phyloP scores from a whole-genome alignment of 441 rosid species.

The Pelargonium australe region DNA sequence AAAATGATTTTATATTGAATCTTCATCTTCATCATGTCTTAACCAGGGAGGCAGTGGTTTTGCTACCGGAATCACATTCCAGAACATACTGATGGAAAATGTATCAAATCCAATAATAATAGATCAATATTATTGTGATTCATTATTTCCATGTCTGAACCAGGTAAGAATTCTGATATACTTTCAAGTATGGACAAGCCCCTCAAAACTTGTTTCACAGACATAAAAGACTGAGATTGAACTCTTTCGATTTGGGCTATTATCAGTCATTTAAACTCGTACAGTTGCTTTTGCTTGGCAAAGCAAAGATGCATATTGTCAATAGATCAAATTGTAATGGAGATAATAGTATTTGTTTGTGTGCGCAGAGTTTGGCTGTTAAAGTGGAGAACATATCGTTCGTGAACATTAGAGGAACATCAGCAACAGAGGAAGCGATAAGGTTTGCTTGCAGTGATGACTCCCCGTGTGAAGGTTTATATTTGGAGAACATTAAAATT shows the following conservation, averaged over 20 bases:
- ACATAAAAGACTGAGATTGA: too few relatives aligned
- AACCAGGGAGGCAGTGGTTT: conserved; percentile 76
- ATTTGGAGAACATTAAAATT: conserved; percentile 59
- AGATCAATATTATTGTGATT: conserved; percentile 86
- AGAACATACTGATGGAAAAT: conserved; percentile 58
- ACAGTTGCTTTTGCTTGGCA: too few relatives aligned
- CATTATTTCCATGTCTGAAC: conserved; percentile 58
- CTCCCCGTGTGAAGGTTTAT: conserved; percentile 52
- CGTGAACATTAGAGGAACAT: conserved; percentile 53
- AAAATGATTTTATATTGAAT: neutral
- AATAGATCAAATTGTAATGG: neutral
- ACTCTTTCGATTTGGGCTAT: too few relatives aligned
- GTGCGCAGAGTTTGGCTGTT: conserved; percentile 70
- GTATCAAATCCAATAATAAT: conserved; percentile 84
- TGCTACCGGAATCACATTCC: conserved; percentile 54
- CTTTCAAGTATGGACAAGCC: too few relatives aligned
- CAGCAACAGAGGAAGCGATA: conserved; percentile 69
- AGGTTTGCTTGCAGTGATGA: conserved; percentile 66
- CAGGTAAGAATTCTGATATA: conserved; percentile 43
- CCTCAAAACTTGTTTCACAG: too few relatives aligned
- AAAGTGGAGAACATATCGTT: conserved; percentile 56
- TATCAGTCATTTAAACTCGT: too few relatives aligned
- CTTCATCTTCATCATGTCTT: conserved; percentile 15
- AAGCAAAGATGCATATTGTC: too few relatives aligned
- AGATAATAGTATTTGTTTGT: neutral